phyloP scores from a whole-genome alignment of 257 asterid genomes.

The Scutellaria galericulata region DNA sequence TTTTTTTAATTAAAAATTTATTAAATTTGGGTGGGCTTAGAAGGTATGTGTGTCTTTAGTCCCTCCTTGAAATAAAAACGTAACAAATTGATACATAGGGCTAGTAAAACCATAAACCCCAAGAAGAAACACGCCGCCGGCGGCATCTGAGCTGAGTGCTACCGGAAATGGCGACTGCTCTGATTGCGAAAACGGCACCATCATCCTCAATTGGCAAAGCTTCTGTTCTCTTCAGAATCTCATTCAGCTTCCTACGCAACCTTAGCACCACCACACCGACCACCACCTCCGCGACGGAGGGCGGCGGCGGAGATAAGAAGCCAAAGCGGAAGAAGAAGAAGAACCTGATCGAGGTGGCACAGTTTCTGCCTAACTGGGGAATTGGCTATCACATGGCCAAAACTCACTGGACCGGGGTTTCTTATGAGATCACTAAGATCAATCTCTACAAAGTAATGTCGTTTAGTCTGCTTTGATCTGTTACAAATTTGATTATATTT shows the following conservation, averaged over 20 bases:
- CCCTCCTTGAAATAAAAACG: neutral
- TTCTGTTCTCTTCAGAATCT: constrained; percentile 44
- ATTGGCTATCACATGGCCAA: constrained; percentile 93
- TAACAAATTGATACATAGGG: neutral
- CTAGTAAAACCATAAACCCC: neutral
- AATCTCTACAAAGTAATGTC: constrained; percentile 82
- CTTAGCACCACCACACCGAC: constrained; percentile 44
- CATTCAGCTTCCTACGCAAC: constrained; percentile 56
- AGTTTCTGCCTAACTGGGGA: constrained; percentile 95
- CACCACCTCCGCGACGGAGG: constrained; percentile 33
- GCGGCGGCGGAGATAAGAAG: constrained; percentile 47
- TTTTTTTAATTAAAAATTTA: too few species aligned
- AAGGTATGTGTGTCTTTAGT: too few species aligned
- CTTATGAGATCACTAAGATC: constrained; percentile 89
- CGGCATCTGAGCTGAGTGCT: neutral
- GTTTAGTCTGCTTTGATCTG: neutral
- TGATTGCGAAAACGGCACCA: constrained; percentile 42
- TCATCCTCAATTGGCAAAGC: constrained; percentile 47
- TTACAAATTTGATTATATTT: neutral
- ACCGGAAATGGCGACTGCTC: constrained; percentile 63
- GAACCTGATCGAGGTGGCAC: constrained; percentile 93
- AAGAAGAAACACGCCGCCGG: neutral
- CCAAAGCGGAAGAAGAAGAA: constrained; percentile 82
- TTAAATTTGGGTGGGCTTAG: too few species aligned
- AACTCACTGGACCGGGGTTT: constrained; percentile 76